phyloP scores from a whole-genome alignment of 176 grass and related monocot species.

The Carex scoparia region DNA sequence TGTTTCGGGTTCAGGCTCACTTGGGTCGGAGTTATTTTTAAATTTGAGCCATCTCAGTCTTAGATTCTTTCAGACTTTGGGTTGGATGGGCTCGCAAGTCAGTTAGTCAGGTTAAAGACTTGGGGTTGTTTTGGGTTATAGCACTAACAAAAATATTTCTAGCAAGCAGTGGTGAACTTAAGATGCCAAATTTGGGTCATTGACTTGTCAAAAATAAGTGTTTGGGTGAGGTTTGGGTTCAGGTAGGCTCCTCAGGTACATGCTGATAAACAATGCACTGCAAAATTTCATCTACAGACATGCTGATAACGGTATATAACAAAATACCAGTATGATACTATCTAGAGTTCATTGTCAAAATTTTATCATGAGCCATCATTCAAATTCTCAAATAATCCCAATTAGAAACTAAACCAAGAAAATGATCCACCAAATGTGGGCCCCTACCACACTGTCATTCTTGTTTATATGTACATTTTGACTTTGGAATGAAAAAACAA shows the following conservation, averaged over 20 bases:
- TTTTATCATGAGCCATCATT: background rate
- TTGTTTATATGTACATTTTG: background rate
- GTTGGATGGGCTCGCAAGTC: no score
- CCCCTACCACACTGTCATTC: no score
- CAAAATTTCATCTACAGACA: background rate
- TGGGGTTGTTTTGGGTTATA: background rate
- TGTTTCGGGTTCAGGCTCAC: background rate
- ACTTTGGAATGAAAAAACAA: background rate
- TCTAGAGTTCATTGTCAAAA: background rate
- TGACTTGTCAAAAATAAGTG: background rate
- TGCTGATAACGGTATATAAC: background rate
- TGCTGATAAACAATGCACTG: background rate
- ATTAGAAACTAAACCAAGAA: background rate
- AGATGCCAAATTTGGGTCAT: background rate
- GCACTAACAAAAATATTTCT: background rate
- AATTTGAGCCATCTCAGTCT: background rate
- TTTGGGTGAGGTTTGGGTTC: background rate
- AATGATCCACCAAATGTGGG: background rate
- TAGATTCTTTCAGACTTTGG: background rate
- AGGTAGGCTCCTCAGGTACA: background rate
- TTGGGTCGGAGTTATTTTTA: background rate
- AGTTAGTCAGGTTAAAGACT: background rate
- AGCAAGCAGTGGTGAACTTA: background rate
- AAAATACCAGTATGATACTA: background rate
- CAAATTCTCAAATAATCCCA: background rate